phyloP scores from a whole-genome alignment of 2,329 filamentous ascomycete species.

The Lecanicillium sp. region DNA sequence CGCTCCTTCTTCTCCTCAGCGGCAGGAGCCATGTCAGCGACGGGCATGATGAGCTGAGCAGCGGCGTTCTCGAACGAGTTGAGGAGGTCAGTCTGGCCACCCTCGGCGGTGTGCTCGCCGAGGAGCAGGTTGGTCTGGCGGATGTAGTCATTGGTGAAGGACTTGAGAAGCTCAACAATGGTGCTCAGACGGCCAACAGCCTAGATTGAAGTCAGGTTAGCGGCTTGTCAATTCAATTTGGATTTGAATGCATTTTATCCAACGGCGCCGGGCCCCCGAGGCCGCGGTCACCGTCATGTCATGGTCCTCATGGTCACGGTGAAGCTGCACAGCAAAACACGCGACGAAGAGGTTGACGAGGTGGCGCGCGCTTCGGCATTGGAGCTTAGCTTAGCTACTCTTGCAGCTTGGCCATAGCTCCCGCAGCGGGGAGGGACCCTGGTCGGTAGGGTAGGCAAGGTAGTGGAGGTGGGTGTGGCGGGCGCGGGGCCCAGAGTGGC shows the following conservation, averaged over 20 bases:
- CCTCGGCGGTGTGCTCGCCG: slow-evolving; percentile 50
- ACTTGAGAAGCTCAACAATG: slow-evolving; percentile 71
- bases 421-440: not conserved
- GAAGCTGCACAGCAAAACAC: no score
- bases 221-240: slow-evolving; percentile 6
- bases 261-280: no score
- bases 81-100: slow-evolving; percentile 31
- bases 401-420: slow-evolving; percentile 15
- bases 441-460: no score
- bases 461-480: not conserved
- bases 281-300: no score
- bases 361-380: no score
- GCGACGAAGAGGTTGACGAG: no score
- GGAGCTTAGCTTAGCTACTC: not conserved
- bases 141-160: slow-evolving; percentile 76
- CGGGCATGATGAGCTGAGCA: slow-evolving; percentile 36
- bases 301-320: no score
- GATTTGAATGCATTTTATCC: no score
- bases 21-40: slow-evolving; percentile 32
- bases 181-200: slow-evolving; percentile 56
- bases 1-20: slow-evolving; percentile 75
- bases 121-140: slow-evolving; percentile 82
- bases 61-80: slow-evolving; percentile 46
- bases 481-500: slow-evolving; percentile 2
- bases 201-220: slow-evolving; percentile 46